phyloP scores from a whole-genome alignment of 108 stramenopile species.

The Schizochytrium sp. region DNA sequence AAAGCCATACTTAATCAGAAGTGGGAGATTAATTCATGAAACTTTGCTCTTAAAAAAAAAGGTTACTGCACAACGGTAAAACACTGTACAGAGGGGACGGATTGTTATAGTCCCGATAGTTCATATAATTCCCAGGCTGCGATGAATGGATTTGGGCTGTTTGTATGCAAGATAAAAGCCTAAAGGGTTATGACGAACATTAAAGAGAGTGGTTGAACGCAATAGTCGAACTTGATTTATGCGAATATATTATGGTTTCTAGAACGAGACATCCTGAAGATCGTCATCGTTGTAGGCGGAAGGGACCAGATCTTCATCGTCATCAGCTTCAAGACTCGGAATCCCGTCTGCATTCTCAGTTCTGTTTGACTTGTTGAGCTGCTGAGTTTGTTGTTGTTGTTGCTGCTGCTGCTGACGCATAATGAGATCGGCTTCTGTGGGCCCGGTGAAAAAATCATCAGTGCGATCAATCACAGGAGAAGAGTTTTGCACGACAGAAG shows the following conservation, averaged over 20 bases:
- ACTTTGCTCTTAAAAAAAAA: no score
- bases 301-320: neutral
- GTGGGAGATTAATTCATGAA: no score
- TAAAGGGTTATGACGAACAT: no score
- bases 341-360: neutral
- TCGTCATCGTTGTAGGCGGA: conserved; percentile 53
- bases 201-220: neutral
- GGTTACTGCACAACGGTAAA: no score
- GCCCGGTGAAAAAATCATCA: neutral
- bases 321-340: neutral
- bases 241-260: neutral
- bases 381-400: neutral
- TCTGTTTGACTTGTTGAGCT: neutral
- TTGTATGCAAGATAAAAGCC: no score
- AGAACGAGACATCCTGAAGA: conserved; percentile 32
- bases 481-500: neutral
- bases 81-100: no score
- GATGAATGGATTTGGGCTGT: no score
- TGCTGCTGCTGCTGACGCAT: neutral
- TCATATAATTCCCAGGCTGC: no score
- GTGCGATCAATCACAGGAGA: neutral
- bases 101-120: no score
- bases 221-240: neutral
- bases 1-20: no score
- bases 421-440: neutral